Percentiles rank a stretch among this genome's conserved stretches.
These are phyloP conservation scores for Elymus sibiricus DNA, from an alignment of 176 grass and related monocot species.

Conservation along the genomic window DNA sequence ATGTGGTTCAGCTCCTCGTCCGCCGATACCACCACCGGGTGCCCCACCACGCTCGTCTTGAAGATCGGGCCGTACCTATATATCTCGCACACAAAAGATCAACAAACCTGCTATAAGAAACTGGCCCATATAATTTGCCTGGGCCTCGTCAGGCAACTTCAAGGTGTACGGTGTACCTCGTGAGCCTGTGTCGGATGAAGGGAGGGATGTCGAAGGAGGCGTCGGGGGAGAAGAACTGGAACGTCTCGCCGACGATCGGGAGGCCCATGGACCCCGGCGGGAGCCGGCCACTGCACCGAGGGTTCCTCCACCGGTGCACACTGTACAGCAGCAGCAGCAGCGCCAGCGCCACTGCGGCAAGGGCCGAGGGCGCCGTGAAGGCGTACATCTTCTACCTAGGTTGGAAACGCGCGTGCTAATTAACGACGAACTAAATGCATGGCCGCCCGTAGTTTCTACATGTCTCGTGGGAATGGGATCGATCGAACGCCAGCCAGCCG, in stretches of 20 bases:
- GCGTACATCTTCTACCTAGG: background rate
- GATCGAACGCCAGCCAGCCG: background rate
- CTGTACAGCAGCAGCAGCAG: slow-evolving; percentile 25
- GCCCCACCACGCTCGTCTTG: slow-evolving; percentile 71
- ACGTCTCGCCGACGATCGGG: slow-evolving; percentile 60
- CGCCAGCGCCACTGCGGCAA: background rate
- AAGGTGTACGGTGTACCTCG: slow-evolving; percentile 4
- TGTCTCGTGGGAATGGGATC: background rate
- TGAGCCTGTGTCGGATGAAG: slow-evolving; percentile 53
- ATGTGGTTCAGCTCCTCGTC: slow-evolving; percentile 58
- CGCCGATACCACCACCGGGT: slow-evolving; percentile 53
- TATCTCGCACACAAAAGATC: background rate
- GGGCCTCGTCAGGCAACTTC: too few species aligned
- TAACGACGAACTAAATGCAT: background rate
- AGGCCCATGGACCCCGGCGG: slow-evolving; percentile 73
- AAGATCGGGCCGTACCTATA: slow-evolving; percentile 51
- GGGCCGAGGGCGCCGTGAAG: background rate
- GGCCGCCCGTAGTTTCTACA: background rate
- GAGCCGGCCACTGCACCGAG: slow-evolving; percentile 39
- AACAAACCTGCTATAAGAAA: background rate
- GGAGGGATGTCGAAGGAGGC: slow-evolving; percentile 43
- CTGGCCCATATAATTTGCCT: background rate
- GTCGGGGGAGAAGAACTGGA: slow-evolving; percentile 67
- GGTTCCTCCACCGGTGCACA: slow-evolving; percentile 48
- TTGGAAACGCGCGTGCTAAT: background rate